phyloP scores from a whole-genome alignment of 2,329 filamentous ascomycete genomes.

The Celoporthe dispersa region DNA sequence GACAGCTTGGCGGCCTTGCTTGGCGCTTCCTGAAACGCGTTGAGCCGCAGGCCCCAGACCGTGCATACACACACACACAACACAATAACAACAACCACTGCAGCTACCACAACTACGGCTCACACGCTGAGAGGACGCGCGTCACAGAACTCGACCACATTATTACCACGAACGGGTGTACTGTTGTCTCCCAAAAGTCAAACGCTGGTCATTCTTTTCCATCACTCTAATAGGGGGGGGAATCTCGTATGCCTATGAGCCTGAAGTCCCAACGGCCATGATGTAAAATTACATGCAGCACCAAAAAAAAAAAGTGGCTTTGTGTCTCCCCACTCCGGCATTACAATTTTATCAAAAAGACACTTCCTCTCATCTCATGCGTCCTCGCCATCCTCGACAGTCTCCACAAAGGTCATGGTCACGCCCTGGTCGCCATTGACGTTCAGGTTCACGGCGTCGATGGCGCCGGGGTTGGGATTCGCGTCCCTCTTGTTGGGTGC shows the following conservation, averaged over 20 bases:
- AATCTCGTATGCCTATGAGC: not conserved
- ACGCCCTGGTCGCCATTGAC: slow-evolving; percentile 49
- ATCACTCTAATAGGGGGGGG: not conserved
- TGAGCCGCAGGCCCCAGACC: not conserved
- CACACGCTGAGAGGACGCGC: not conserved
- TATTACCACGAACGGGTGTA: not conserved
- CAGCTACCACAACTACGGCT: not conserved
- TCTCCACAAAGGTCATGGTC: slow-evolving; percentile 53
- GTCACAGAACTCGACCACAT: not conserved
- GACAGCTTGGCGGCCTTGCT: not conserved
- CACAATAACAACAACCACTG: not conserved
- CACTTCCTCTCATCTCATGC: not conserved
- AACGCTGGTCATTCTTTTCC: not conserved
- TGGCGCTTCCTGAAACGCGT: slow-evolving; percentile 19
- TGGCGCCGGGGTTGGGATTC: slow-evolving; percentile 34
- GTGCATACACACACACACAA: no score
- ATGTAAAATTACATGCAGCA: not conserved
- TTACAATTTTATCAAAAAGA: not conserved
- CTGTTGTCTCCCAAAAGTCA: not conserved
- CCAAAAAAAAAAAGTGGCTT: not conserved
- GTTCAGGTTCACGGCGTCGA: slow-evolving; percentile 51
- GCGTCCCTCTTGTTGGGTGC: slow-evolving; percentile 27
- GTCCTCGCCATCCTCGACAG: slow-evolving; percentile 39
- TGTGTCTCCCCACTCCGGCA: not conserved
- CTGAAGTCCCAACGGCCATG: not conserved